Evolutionary conservation across 345 rosid species (phyloP).

Genomic region (Arabidopsis suecica): DNA sequence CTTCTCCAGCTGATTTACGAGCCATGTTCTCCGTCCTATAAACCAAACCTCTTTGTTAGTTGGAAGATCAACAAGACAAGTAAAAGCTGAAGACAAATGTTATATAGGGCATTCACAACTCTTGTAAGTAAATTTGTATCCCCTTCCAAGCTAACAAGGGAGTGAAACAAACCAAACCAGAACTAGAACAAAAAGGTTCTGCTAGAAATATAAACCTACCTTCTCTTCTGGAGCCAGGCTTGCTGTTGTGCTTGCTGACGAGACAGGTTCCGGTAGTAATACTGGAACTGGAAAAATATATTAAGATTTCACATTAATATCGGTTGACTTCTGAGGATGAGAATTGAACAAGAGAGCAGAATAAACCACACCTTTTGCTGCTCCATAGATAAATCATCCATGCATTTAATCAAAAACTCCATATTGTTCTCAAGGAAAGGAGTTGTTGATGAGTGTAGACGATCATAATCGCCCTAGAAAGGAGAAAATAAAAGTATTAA

Average conservation of each 20-base stretch:
- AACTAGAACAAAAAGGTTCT: constrained; percentile 9
- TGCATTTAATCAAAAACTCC: constrained; percentile 96
- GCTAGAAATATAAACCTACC: constrained; percentile 46
- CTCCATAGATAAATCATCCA: constrained; percentile 91
- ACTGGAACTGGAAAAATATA: constrained; percentile 75
- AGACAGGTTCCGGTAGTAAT: constrained; percentile 74
- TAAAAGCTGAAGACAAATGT: background rate
- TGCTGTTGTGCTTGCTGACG: constrained; percentile 99
- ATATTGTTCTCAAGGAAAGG: constrained; percentile 88
- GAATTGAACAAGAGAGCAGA: constrained; percentile 8
- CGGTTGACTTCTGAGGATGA: background rate
- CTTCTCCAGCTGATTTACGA: constrained; percentile 91
- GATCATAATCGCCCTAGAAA: constrained; percentile 87
- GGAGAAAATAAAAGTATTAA: background rate
- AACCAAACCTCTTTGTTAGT: constrained; percentile 32
- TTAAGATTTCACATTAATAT: background rate
- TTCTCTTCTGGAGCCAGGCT: constrained; percentile 98
- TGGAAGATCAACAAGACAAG: constrained; percentile 9
- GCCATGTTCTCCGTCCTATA: constrained; percentile 86
- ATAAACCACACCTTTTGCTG: constrained; percentile 82
- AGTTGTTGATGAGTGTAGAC: constrained; percentile 78
- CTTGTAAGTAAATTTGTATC: constrained; percentile 9
- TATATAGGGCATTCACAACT: background rate
- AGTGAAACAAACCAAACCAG: background rate
- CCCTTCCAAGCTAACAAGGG: background rate